Conservation (phyloP, 176 grass and related monocot species). For the Pontederia paniculata region DNA sequence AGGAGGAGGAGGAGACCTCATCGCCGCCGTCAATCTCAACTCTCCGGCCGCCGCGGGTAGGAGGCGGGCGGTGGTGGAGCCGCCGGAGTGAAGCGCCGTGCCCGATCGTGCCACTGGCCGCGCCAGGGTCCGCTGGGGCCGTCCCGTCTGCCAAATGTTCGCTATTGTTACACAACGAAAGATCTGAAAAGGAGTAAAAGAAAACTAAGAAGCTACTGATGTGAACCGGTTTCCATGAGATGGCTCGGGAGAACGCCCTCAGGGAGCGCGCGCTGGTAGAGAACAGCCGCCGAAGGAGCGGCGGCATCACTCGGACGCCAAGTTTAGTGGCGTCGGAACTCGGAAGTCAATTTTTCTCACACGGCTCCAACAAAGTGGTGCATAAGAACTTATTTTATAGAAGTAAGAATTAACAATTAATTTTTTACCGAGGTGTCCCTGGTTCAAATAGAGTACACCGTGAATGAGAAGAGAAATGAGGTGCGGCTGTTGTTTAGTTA, state of each 20-base stretch:
- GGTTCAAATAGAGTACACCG: too few relatives aligned
- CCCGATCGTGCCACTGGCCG: conserved; percentile 41
- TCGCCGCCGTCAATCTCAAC: conserved; percentile 54
- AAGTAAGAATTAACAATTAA: too few relatives aligned
- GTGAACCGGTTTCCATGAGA: conserved; percentile 57
- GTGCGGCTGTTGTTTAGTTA: too few relatives aligned
- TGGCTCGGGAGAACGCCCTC: conserved; percentile 27
- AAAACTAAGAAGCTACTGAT: not conserved
- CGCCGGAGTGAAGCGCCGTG: conserved; percentile 60
- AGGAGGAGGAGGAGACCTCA: conserved; percentile 38
- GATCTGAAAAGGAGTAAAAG: not conserved
- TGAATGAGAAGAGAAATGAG: too few relatives aligned
- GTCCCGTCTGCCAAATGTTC: conserved; percentile 33
- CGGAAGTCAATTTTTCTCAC: too few relatives aligned
- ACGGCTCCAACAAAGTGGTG: too few relatives aligned
- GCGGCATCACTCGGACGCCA: too few relatives aligned
- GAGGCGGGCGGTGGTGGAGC: conserved; percentile 29
- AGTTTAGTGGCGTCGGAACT: too few relatives aligned
- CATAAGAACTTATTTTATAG: too few relatives aligned
- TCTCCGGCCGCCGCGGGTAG: conserved; percentile 71
- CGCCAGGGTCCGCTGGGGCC: conserved; percentile 55
- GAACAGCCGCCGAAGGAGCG: not conserved
- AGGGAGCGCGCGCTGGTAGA: conserved; percentile 12
- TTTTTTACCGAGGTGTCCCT: too few relatives aligned
- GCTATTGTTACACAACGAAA: not conserved